Percentiles rank a stretch among this genome's conserved stretches.
phyloP scores from a whole-genome alignment of 1,284 basidiomycete species.

The Anthracocystis panici-leucophaei region DNA sequence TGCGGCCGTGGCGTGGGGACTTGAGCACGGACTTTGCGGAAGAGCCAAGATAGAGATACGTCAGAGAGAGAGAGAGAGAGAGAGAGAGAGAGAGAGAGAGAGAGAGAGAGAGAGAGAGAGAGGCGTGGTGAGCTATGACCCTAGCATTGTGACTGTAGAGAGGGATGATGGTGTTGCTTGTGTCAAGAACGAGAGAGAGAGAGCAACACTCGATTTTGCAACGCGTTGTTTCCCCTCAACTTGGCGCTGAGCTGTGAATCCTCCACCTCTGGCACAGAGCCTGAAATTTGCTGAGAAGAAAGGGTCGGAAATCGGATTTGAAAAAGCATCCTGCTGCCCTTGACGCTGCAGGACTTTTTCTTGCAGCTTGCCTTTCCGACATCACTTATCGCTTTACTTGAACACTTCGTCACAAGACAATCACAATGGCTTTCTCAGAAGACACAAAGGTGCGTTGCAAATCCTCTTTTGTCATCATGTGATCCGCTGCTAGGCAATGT shows the following conservation, averaged over 20 bases:
- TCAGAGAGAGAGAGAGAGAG: neutral
- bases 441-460: conserved; percentile 60
- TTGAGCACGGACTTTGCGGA: neutral
- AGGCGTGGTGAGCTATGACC: neutral
- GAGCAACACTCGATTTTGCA: neutral
- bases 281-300: neutral
- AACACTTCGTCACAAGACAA: neutral
- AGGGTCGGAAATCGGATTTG: conserved; percentile 29
- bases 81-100: neutral
- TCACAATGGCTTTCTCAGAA: conserved; percentile 62
- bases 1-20: neutral
- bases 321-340: neutral
- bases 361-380: conserved; percentile 1
- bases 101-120: neutral
- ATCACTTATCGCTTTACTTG: conserved; percentile 3
- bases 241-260: conserved; percentile 1
- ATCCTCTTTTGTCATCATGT: neutral
- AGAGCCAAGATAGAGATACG: neutral
- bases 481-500: neutral
- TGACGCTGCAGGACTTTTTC: conserved; percentile 6
- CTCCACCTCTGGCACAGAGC: conserved; percentile 25
- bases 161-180: neutral
- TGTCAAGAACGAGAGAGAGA: neutral
- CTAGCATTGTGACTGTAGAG: conserved; percentile 1
- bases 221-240: neutral